Evolutionary conservation across 352 stramenopile genomes (phyloP).

Genomic region (Phytophthora idaei): DNA sequence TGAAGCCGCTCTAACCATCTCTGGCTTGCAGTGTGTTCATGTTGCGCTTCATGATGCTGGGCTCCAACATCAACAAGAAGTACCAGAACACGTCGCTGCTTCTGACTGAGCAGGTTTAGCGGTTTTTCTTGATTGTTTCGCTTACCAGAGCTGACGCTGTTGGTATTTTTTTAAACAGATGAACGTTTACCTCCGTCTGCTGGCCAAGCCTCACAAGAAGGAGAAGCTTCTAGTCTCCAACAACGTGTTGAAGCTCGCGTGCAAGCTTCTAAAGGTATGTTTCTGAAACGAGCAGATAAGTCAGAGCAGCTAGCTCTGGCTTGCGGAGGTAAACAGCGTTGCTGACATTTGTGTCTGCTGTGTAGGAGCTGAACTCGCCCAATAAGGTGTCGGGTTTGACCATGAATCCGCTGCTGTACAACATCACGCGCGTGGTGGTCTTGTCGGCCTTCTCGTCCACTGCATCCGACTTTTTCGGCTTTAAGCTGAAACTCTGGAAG

Average conservation of each 20-base stretch:
- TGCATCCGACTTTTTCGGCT: slow-evolving; percentile 90
- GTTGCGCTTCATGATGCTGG: slow-evolving; percentile 91
- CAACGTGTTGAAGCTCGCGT: slow-evolving; percentile 91
- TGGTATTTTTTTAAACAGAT: slow-evolving; percentile 44
- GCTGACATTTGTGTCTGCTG: slow-evolving; percentile 31
- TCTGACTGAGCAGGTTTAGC: slow-evolving; percentile 85
- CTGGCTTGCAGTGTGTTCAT: slow-evolving; percentile 75
- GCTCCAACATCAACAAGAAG: slow-evolving; percentile 91
- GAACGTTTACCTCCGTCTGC: slow-evolving; percentile 86
- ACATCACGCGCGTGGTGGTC: slow-evolving; percentile 89
- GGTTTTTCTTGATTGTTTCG: slow-evolving; percentile 2
- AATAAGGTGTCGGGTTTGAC: slow-evolving; percentile 92
- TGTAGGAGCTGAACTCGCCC: slow-evolving; percentile 85
- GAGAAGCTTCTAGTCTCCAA: slow-evolving; percentile 90
- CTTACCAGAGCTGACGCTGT: too few species aligned
- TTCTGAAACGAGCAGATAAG: neutral
- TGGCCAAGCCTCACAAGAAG: slow-evolving; percentile 88
- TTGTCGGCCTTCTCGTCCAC: slow-evolving; percentile 90
- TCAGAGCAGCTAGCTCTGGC: too few species aligned
- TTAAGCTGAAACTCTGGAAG: slow-evolving; percentile 93
- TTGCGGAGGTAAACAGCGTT: neutral
- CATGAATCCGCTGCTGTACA: slow-evolving; percentile 92
- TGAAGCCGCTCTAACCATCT: slow-evolving; percentile 12
- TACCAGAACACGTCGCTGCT: slow-evolving; percentile 92
- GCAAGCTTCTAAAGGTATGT: slow-evolving; percentile 87